These are phyloP conservation scores for Neurospora hispaniola DNA, from an alignment of 495 filamentous ascomycete genomes.

Conservation along the genomic window DNA sequence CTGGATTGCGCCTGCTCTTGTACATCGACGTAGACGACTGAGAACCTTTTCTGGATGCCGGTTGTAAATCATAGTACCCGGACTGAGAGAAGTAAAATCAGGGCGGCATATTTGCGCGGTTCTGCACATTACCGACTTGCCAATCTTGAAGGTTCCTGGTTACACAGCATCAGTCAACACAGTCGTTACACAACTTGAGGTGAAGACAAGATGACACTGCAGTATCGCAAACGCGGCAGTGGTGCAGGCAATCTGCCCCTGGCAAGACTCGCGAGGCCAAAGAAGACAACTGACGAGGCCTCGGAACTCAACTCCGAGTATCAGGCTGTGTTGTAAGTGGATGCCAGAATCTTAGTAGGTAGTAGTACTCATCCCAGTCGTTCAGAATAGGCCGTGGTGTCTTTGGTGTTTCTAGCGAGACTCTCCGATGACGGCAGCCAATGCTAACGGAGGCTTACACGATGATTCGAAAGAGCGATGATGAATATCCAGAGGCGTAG, in stretches of 20 bases:
- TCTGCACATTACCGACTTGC: not conserved
- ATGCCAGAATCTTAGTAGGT: not conserved
- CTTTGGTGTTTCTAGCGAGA: not conserved
- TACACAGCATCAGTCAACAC: not conserved
- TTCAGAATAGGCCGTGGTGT: not conserved
- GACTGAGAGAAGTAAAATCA: not conserved
- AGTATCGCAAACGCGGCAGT: not conserved
- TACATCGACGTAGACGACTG: not conserved
- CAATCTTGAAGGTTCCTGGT: not conserved
- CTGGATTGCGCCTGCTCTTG: not conserved
- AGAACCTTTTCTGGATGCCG: not conserved
- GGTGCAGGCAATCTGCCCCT: not conserved
- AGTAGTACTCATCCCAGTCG: not conserved
- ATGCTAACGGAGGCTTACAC: no score
- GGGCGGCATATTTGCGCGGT: not conserved
- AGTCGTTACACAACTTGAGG: not conserved
- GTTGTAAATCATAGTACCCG: not conserved
- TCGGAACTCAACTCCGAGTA: not conserved
- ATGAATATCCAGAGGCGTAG: not conserved
- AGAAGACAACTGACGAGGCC: not conserved
- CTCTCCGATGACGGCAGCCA: not conserved
- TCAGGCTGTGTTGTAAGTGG: not conserved
- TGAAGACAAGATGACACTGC: not conserved
- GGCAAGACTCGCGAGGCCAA: not conserved
- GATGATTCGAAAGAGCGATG: not conserved